A percentile compares a stretch with the other conserved stretches of the same genome.
Conservation (phyloP, 257 asterid genomes). For the Nicotiana attenuata region DNA sequence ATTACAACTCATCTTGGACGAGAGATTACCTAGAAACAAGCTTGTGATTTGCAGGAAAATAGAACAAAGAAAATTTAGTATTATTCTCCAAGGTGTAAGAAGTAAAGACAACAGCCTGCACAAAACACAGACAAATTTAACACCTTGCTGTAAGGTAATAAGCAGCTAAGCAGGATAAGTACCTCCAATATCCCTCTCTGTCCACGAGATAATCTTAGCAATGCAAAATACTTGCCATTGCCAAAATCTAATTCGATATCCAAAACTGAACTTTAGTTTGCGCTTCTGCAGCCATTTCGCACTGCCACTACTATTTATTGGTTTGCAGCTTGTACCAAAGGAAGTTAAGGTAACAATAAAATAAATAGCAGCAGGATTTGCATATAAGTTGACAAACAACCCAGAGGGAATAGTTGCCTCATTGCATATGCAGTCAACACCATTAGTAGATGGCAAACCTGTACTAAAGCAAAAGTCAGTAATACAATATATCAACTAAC, state of each 20-base stretch:
- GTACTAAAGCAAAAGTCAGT: conserved; percentile 30
- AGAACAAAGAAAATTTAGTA: conserved; percentile 42
- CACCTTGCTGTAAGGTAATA: conserved; percentile 11
- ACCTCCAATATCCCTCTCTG: conserved; percentile 76
- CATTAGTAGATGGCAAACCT: conserved; percentile 46
- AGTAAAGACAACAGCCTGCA: conserved; percentile 60
- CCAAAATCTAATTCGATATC: conserved; percentile 91
- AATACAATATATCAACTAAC: conserved; percentile 17
- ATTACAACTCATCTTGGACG: background rate
- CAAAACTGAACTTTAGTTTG: conserved; percentile 51
- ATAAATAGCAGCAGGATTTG: conserved; percentile 67
- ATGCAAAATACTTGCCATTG: conserved; percentile 76
- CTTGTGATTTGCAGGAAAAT: conserved; percentile 63
- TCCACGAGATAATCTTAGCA: conserved; percentile 81
- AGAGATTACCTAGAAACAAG: conserved; percentile 55
- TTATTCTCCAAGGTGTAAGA: conserved; percentile 66
- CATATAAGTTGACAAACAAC: conserved; percentile 67
- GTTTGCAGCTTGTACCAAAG: conserved; percentile 61
- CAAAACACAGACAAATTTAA: conserved; percentile 24
- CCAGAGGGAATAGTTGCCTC: conserved; percentile 63
- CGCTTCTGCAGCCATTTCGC: conserved; percentile 65
- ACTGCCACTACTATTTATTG: conserved; percentile 74
- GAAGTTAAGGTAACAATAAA: conserved; percentile 63
- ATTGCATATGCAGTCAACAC: conserved; percentile 39
- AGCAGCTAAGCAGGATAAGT: conserved; percentile 17